Evolutionary conservation across 108 stramenopile species (phyloP).

Genomic region (Chaetoceros muelleri): DNA sequence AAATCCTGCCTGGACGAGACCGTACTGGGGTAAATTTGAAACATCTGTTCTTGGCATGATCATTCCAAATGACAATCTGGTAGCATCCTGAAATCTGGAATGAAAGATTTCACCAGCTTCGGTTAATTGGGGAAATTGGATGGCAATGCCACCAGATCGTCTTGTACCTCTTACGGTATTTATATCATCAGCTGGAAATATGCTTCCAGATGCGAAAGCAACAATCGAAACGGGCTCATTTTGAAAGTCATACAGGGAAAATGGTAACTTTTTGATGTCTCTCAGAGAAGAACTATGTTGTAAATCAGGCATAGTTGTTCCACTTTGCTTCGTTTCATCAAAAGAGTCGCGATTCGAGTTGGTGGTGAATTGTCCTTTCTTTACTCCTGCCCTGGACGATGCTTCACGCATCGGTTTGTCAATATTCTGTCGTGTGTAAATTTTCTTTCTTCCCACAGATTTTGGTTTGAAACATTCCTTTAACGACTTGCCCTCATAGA

Average conservation of each 20-base stretch:
- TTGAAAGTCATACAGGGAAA: neutral
- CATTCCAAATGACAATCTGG: constrained; percentile 15
- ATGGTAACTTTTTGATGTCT: neutral
- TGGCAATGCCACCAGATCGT: constrained; percentile 24
- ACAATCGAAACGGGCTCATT: constrained; percentile 5
- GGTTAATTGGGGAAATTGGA: constrained; percentile 20
- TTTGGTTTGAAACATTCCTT: constrained; percentile 1
- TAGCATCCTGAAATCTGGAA: constrained; percentile 7
- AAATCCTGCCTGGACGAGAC: constrained; percentile 16
- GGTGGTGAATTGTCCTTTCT: neutral
- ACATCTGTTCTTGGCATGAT: constrained; percentile 5
- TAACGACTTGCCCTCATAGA: constrained; percentile 5
- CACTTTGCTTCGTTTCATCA: too few relatives aligned
- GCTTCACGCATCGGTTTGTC: too few relatives aligned
- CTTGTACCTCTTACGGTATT: constrained; percentile 18
- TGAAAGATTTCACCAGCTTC: constrained; percentile 2
- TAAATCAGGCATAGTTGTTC: too few relatives aligned
- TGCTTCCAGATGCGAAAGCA: constrained; percentile 18
- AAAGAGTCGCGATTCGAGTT: too few relatives aligned
- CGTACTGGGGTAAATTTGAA: neutral
- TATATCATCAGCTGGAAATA: constrained; percentile 24
- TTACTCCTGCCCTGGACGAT: neutral
- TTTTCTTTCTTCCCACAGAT: neutral
- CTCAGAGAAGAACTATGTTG: too few relatives aligned
- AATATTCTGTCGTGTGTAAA: neutral